Evolutionary conservation across 2,329 filamentous ascomycete species (phyloP), one percentile per base, ranked within the genome.

Genomic region (Venturia carpophila): DNA sequence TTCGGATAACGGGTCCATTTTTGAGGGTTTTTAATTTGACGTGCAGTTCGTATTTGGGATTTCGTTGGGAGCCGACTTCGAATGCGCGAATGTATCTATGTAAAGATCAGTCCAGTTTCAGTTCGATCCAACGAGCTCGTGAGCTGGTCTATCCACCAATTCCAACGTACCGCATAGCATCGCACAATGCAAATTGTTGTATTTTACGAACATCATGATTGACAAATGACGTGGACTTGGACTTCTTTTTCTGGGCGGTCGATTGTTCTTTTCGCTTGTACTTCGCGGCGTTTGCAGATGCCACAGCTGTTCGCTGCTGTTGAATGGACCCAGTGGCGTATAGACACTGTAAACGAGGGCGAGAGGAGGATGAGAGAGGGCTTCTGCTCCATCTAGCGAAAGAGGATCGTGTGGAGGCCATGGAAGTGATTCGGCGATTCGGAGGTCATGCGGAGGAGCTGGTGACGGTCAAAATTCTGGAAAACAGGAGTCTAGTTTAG

Each of bases 1-100:
- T 95, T 68, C 92, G 90, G 69, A 99, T 83, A 10, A 94, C 86
- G 21, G 92, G 88, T 0, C 92, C 92, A 76, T 92, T 92, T 75
- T 92, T 93, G 70, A 86, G 82, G 1, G 93, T 92, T 72, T 88
- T 88, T 68, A 99, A 79, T 72, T 89, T 92, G 71, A 99, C 79
- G 71, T 90, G 84, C 62, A 97, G 72, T 75, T 97, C 94, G 80
- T 99, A 99, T 76, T 97, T 97, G 70, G 87, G 81, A 13, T 82
- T 80, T 2, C 83, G 82, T 3, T 90, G 88, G 61, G 87, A 84
- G 72, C 94, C 93, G 71, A 97, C 92, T 83, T 99, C 94, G 72
- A 89, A 87, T 60, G 94, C 93, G 72, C 91, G 90, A 69, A 99
- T 85, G 75, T 96, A 94, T 74, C 92, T 96, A 69, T 37, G 66